These are phyloP conservation scores for Canavalia ensiformis DNA, from an alignment of 306 rosid species.

Conservation along the genomic window DNA sequence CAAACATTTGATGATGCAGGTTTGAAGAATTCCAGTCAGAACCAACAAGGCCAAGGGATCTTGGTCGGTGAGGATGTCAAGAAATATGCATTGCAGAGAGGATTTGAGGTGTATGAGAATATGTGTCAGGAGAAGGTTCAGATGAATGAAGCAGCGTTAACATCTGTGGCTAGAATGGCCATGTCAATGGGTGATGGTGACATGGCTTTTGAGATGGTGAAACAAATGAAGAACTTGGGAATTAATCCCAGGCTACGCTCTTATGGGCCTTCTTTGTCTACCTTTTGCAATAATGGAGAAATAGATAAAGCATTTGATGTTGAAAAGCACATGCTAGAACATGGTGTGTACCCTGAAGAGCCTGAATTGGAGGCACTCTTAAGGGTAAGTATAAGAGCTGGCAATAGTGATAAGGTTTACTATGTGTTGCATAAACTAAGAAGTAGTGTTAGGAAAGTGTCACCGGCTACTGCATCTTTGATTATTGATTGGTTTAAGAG, in stretches of 20 bases:
- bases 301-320: conserved; percentile 84
- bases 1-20: background rate
- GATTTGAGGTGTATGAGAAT: conserved; percentile 79
- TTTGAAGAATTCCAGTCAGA: background rate
- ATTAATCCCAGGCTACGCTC: conserved; percentile 85
- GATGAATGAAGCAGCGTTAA: conserved; percentile 93
- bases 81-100: conserved; percentile 74
- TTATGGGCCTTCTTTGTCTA: conserved; percentile 84
- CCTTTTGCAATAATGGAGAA: conserved; percentile 71
- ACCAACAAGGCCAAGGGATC: conserved; percentile 42
- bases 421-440: conserved; percentile 87
- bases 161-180: conserved; percentile 96
- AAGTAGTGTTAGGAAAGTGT: conserved; percentile 71
- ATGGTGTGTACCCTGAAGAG: conserved; percentile 91
- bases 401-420: conserved; percentile 77
- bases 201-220: conserved; percentile 91
- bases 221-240: conserved; percentile 82
- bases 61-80: conserved; percentile 74
- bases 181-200: conserved; percentile 90
- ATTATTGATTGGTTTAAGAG: conserved; percentile 76
- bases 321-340: conserved; percentile 85
- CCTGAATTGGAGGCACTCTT: conserved; percentile 85
- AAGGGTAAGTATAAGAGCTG: conserved; percentile 64
- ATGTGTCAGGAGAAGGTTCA: conserved; percentile 67
- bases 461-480: conserved; percentile 66